Conservation (phyloP, 805 yeast genomes). For the Diddensiella transvaalensis region DNA sequence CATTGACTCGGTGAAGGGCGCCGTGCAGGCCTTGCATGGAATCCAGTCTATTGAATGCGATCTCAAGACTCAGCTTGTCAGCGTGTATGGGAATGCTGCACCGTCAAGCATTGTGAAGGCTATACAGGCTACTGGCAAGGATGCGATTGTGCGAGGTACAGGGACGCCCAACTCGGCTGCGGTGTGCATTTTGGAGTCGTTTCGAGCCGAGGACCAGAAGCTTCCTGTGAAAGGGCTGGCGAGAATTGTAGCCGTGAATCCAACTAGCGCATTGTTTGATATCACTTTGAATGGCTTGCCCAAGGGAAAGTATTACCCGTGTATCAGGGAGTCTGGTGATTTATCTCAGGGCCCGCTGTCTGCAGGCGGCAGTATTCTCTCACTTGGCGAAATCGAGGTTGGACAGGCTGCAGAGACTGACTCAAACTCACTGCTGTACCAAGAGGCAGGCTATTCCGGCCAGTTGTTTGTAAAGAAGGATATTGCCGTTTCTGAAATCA, state of each 20-base stretch:
- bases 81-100: constrained; percentile 64
- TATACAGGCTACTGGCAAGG: constrained; percentile 72
- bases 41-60: constrained; percentile 54
- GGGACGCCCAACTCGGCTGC: constrained; percentile 87
- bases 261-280: constrained; percentile 60
- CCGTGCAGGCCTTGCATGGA: constrained; percentile 49
- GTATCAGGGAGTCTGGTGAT: constrained; percentile 69
- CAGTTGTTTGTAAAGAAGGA: constrained; percentile 44
- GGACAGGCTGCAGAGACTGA: constrained; percentile 9
- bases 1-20: constrained; percentile 53
- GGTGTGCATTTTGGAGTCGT: constrained; percentile 81
- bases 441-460: constrained; percentile 22
- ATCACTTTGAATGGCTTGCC: constrained; percentile 72
- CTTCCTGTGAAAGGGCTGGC: constrained; percentile 83
- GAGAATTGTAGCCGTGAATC: constrained; percentile 67
- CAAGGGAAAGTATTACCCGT: constrained; percentile 64
- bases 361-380: constrained; percentile 32
- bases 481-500: constrained; percentile 53
- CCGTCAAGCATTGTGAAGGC: constrained; percentile 71
- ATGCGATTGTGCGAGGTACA: constrained; percentile 89
- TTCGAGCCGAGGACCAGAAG: constrained; percentile 43
- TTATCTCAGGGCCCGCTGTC: constrained; percentile 48
- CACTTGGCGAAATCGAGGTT: constrained; percentile 33
- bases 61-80: constrained; percentile 55
- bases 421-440: constrained; percentile 6